Conservation (phyloP, 169 alveolate species). For the Plasmodium blacklocki region DNA sequence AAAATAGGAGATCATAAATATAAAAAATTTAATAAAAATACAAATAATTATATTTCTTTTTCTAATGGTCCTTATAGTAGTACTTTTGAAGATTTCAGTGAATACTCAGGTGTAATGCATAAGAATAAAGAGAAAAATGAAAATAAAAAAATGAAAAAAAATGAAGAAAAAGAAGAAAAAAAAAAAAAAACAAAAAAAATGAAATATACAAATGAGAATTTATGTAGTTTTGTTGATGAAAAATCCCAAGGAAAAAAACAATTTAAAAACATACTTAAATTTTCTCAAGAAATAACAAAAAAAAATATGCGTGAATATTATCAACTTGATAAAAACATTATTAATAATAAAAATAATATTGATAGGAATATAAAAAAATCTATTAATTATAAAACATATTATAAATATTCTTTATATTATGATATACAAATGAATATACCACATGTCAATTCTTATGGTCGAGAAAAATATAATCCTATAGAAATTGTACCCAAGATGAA, state of each 20-base stretch:
- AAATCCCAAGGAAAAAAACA: not conserved
- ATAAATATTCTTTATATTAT: not conserved
- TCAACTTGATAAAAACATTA: constrained; percentile 1
- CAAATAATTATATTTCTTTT: constrained; percentile 17
- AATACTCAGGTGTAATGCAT: constrained; percentile 49
- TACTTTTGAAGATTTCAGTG: constrained; percentile 54
- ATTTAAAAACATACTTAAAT: not conserved
- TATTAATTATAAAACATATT: no score
- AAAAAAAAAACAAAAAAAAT: not conserved
- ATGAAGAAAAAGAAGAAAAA: not conserved
- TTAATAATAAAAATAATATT: not conserved
- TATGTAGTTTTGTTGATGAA: no score
- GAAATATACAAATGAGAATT: not conserved
- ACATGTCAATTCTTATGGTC: not conserved
- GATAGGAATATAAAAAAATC: no score
- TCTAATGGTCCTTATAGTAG: constrained; percentile 46
- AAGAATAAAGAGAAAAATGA: constrained; percentile 2
- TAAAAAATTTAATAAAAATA: constrained; percentile 9
- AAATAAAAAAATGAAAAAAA: not conserved
- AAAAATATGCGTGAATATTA: not conserved
- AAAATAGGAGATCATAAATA: not conserved
- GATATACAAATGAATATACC: constrained; percentile 4
- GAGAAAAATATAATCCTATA: not conserved
- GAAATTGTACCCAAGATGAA: not conserved
- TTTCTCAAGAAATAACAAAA: not conserved